Conservation (phyloP, 345 rosid species). For the Pugionium cornutum region DNA sequence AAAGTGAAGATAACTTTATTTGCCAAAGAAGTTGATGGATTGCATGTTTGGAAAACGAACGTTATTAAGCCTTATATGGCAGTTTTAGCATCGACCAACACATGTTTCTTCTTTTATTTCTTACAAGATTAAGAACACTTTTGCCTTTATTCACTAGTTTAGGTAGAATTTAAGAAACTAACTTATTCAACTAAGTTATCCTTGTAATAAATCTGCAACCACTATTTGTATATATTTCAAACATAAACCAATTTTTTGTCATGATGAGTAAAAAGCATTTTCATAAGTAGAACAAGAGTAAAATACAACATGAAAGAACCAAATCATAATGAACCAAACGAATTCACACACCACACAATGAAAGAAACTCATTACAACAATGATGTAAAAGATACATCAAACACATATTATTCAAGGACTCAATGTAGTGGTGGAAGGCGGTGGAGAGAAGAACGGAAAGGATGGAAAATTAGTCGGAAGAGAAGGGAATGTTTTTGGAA, state of each 20-base stretch:
- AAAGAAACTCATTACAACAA: background rate
- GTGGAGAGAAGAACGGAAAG: constrained; percentile 28
- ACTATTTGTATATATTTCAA: background rate
- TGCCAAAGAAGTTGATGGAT: constrained; percentile 22
- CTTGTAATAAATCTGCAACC: too few species aligned
- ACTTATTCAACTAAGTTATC: too few species aligned
- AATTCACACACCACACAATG: constrained; percentile 2
- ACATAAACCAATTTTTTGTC: background rate
- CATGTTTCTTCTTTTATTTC: constrained; percentile 22
- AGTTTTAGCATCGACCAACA: constrained; percentile 5
- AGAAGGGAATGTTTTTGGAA: constrained; percentile 17
- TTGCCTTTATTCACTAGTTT: background rate
- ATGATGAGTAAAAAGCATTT: background rate
- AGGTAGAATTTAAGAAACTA: background rate
- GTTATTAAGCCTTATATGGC: background rate
- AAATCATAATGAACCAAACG: constrained; percentile 10
- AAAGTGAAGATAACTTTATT: constrained; percentile 10
- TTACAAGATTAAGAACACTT: background rate
- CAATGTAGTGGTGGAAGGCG: constrained; percentile 15
- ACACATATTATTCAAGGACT: constrained; percentile 24
- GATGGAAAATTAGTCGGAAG: constrained; percentile 24
- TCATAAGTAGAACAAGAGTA: background rate
- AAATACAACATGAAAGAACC: background rate
- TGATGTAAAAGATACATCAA: constrained; percentile 8
- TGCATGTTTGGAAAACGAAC: constrained; percentile 21